Evolutionary conservation across 1,284 basidiomycete species (phyloP), one percentile per base, ranked within the genome.

Genomic region (Ganoderma sp.): DNA sequence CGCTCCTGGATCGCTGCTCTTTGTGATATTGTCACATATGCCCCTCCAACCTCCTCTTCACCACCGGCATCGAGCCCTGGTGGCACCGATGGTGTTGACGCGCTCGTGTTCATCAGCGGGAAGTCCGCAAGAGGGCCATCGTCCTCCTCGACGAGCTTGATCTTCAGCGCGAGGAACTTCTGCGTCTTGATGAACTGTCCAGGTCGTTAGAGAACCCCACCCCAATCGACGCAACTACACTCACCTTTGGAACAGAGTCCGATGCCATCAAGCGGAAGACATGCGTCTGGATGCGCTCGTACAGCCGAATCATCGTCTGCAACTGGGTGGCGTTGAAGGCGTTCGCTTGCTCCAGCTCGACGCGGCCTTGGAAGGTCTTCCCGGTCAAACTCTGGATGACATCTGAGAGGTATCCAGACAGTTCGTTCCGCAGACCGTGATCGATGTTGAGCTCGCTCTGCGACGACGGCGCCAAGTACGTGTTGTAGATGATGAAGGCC

Each of bases 241-340:
- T 64, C 74, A 94, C 94, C 88, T 96, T 96, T 25, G 97, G 97
- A 37, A 99, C 93, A 9, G 96, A 98, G 80, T 99, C 97, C 67
- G 96, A 98, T 9, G 97, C 97, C 94, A 99, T 98, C 73, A 99
- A 81, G 64, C 97, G 88, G 86, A 99, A 99, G 74, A 99, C 96
- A 79, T 99, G 96, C 48, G 88, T 92, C 82, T 99, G 97, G 69
- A 99, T 99, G 67, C 96, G 90, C 81, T 97, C 97, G 81, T 99
- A 99, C 73, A 99, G 82, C 71, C 89, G 85, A 74, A 99, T 95
- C 86, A 99, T 92, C 64, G 90, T 94, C 83, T 98, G 95, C 64
- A 99, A 84, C 80, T 99, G 97, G 56, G 93, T 97, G 39, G 96
- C 97, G 74, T 97, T 95, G 84, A 93, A 90, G 12, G 89, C 85